Evolutionary conservation across 2,329 filamentous ascomycete genomes (phyloP), one percentile per base, ranked within the genome.

Genomic region (Clarireedia paspali): DNA sequence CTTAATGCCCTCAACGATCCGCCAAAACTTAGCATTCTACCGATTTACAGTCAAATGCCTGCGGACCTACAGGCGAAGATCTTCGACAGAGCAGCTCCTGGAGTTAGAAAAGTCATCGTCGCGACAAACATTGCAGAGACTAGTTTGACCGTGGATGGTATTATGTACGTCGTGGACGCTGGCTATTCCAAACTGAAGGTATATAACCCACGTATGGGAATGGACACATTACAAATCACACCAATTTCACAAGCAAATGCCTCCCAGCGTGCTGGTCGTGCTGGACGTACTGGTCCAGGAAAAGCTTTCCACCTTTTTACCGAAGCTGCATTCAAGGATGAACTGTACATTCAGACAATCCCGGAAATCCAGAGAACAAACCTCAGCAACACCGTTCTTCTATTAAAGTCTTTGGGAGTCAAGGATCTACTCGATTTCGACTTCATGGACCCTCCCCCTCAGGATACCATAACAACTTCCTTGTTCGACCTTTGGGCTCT

Each of bases 21-120:
- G 0, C 91, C 94, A 1, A 92, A 96, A 68, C 82, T 99, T 57
- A 92, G 89, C 68, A 95, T 99, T 54, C 74, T 99, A 27, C 95
- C 95, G 0, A 97, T 99, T 55, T 99, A 99, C 81, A 96, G 91
- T 78, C 94, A 99, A 71, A 96, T 99, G 94, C 95, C 94, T 2
- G 94, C 94, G 36, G 95, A 99, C 70, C 76, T 99, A 38, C 95
- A 99, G 71, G 90, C 94, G 58, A 97, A 95, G 72, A 99, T 99
- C 62, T 99, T 99, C 66, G 92, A 99, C 68, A 84, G 86, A 62
- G 94, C 95, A 2, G 78, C 89, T 2, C 87, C 91, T 0, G 94
- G 94, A 1, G 91, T 96, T 4, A 85, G 94, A 57, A 99, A 99
- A 70, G 95, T 96, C 66, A 96, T 99, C 61, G 92, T 99, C 42